Evolutionary conservation across 2,329 filamentous ascomycete genomes (phyloP), one percentile per base, ranked within the genome.

Genomic region (Paracoccidioides lutzii): DNA sequence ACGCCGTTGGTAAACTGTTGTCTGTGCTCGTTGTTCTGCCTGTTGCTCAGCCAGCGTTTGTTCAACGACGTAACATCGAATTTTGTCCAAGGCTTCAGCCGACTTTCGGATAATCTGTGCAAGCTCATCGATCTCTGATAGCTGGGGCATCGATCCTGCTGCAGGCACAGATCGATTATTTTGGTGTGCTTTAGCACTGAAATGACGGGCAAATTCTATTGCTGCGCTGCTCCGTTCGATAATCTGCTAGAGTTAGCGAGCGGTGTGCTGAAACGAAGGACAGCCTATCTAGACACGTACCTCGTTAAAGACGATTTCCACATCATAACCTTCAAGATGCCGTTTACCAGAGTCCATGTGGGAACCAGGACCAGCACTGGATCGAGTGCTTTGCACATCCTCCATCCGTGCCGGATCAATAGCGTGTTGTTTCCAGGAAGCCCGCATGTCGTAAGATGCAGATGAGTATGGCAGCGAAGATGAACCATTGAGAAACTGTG

Each of bases 271-370:
- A 38, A 45, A 51, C 14, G 2, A 41, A 38, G 40, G 38, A 50
- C 5, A 54, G 28, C 14, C 14, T 22, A 22, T 22, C 22, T 33
- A 44, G 53, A 50, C 43, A 59, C 72, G 59, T 67, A 77, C 75
- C 67, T 77, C 75, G 59, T 73, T 74, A 41, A 76, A 65, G 7
- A 73, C 74, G 35, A 71, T 66, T 61, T 76, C 81, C 32, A 84
- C 67, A 64, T 85, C 82, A 59, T 80, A 84, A 50, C 76, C 75
- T 43, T 84, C 81, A 3, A 84, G 69, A 66, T 84, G 81, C 42
- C 81, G 75, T 65, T 85, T 84, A n/a, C 83, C 77, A 46, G 72
- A 69, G 52, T 77, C 74, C 53, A 65, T 66, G 58, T 73, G 73
- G 28, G 69, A 66, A 45, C 57, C 61, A 41, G 65, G 61, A n/a